Conservation (phyloP, 2,329 filamentous ascomycete genomes). For the Xylaria sp. region DNA sequence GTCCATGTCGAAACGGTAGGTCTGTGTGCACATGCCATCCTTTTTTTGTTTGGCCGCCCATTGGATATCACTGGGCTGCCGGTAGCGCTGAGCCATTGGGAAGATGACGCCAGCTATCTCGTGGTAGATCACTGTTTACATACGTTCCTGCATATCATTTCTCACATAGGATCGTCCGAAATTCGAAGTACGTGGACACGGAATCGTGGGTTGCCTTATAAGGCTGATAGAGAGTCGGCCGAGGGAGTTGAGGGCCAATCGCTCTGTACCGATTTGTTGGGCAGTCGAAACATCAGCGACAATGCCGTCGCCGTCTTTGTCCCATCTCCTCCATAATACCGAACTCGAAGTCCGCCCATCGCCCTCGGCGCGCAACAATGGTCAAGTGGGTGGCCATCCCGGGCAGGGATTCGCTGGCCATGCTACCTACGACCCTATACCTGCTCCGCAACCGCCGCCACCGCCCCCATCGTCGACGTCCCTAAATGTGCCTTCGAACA, state of each 20-base stretch:
- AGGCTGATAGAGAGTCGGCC: neutral
- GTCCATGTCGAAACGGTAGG: neutral
- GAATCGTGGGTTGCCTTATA: neutral
- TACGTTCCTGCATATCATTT: neutral
- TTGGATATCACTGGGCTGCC: no score
- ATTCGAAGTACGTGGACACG: neutral
- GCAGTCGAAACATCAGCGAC: neutral
- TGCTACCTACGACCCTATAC: neutral
- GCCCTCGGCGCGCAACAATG: neutral
- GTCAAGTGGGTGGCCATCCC: neutral
- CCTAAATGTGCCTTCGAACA: neutral
- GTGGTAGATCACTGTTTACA: neutral
- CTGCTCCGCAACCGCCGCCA: constrained; percentile 3
- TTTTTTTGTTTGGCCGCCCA: no score
- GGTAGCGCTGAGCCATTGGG: neutral
- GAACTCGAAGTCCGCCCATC: constrained; percentile 3
- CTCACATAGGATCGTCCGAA: neutral
- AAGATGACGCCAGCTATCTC: neutral
- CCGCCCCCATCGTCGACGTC: constrained; percentile 4
- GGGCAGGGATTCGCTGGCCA: neutral
- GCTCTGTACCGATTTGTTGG: neutral
- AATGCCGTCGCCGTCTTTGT: constrained; percentile 24
- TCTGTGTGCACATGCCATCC: neutral
- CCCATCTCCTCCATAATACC: constrained; percentile 24
- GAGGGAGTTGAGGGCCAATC: no score